These are phyloP conservation scores for Didymella sp. DNA, from an alignment of 2,329 filamentous ascomycete genomes.

Conservation along the genomic window DNA sequence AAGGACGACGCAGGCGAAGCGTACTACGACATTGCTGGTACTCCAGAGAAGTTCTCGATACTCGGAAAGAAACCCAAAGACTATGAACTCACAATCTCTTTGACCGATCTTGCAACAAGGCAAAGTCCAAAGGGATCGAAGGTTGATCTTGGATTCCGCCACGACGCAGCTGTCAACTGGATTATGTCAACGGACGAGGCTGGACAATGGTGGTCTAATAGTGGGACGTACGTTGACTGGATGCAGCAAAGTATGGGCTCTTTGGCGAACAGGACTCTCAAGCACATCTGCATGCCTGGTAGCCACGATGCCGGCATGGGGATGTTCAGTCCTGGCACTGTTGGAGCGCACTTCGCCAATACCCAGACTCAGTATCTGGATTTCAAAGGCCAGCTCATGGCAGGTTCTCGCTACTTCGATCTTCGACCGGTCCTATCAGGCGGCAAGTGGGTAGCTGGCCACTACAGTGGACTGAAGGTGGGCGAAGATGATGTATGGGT, in stretches of 20 bases:
- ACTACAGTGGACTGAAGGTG: conserved; percentile 49
- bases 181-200: conserved; percentile 48
- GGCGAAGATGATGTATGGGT: conserved; percentile 48
- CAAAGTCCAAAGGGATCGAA: conserved; percentile 43
- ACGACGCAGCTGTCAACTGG: conserved; percentile 48
- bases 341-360: conserved; percentile 51
- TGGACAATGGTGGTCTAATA: conserved; percentile 48
- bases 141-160: conserved; percentile 46
- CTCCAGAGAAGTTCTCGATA: conserved; percentile 41
- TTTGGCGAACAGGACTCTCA: conserved; percentile 52
- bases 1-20: conserved; percentile 47
- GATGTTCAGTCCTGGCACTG: conserved; percentile 49
- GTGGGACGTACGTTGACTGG: conserved; percentile 47
- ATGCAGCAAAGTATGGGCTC: conserved; percentile 51
- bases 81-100: conserved; percentile 41
- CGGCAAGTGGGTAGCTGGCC: conserved; percentile 53
- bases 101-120: conserved; percentile 40
- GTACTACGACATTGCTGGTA: conserved; percentile 42
- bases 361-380: conserved; percentile 57
- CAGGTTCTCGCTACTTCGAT: conserved; percentile 59
- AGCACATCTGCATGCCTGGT: conserved; percentile 58
- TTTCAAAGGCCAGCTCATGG: conserved; percentile 56
- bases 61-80: conserved; percentile 41
- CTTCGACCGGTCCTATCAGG: conserved; percentile 53
- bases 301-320: conserved; percentile 61